Base-by-base conservation (phyloP, 441 rosid genomes). In the Francoa sonchifolia region DNA sequence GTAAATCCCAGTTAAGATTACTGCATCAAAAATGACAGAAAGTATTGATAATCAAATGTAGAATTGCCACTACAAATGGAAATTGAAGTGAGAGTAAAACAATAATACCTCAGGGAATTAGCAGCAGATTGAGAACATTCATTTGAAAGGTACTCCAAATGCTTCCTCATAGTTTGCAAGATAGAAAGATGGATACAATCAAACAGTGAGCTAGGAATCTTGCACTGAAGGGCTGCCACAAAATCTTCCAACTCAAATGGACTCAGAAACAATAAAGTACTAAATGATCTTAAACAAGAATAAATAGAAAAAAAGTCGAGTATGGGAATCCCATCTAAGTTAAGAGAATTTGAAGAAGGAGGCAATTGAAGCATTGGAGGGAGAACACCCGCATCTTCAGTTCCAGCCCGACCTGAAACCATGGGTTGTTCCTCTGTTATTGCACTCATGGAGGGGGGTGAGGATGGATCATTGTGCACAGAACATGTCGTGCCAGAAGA, bases 211-310 rank as follows among this genome's bases (percentile, higher is more conserved):
- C 43, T 57, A 37, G 72, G 66, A 38, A 62, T 54, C 47, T 48
- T 46, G 43, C 66, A 73, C 44, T 65, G 67, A 53, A 79, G 43
- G 7, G 84, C 70, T 37, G 61, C 66, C 55, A 71, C 73, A 50
- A 79, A 79, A 59, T 73, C 85, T 53, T 67, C 73, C 72, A 76
- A 61, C 69, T 67, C 75, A 59, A 79, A 79, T 36, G 89, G 89
- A 42, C 89, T 79, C 63, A 76, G 54, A 62, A 71, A 76, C 48
- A 79, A 60, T 37, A 73, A 56, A 36, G 68, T 65, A 54, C 85
- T 74, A 59, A 79, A 79, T 54, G 79, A 76, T 52, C 84, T 67
- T 68, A 79, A 58, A 44, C 58, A 76, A 36, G 89, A 67, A 68
- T 73, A 76, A 31, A 69, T 55, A 45, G 69, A 57, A 59, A 79